Evolutionary conservation across 2,329 filamentous ascomycete genomes (phyloP).

Genomic region (Pseudogymnoascus sp.): DNA sequence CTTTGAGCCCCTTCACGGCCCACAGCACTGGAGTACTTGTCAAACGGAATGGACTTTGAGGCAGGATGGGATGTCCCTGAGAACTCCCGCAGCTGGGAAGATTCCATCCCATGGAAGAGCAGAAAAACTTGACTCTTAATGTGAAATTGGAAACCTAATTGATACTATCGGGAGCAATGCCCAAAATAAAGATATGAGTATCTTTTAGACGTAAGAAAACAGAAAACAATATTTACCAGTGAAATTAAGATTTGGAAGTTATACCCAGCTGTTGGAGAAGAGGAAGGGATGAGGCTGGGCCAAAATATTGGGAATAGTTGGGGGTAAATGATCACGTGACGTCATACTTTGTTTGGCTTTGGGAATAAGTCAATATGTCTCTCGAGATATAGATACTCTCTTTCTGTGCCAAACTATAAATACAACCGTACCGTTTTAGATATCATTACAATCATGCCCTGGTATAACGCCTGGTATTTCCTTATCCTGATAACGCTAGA

Average conservation of each 20-base stretch:
- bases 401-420: background rate
- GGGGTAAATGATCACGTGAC: background rate
- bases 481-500: conserved; percentile 35
- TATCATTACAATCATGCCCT: conserved; percentile 3
- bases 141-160: background rate
- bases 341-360: background rate
- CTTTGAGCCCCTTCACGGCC: conserved; percentile 15
- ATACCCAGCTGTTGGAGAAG: background rate
- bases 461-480: conserved; percentile 6
- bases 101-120: background rate
- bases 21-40: conserved; percentile 25
- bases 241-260: background rate
- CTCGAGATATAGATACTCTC: background rate
- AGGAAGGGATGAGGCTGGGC: background rate
- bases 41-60: conserved; percentile 20
- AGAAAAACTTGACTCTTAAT: background rate
- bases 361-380: background rate
- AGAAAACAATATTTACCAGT: background rate
- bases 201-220: background rate
- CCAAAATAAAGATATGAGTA: background rate
- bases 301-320: background rate
- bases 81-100: background rate
- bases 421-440: conserved; percentile 1
- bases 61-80: conserved; percentile 9
- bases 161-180: background rate